A percentile compares a stretch with the other conserved stretches of the same genome.
phyloP scores from a whole-genome alignment of 208 protist genomes.

The Trypanosoma congolense region DNA sequence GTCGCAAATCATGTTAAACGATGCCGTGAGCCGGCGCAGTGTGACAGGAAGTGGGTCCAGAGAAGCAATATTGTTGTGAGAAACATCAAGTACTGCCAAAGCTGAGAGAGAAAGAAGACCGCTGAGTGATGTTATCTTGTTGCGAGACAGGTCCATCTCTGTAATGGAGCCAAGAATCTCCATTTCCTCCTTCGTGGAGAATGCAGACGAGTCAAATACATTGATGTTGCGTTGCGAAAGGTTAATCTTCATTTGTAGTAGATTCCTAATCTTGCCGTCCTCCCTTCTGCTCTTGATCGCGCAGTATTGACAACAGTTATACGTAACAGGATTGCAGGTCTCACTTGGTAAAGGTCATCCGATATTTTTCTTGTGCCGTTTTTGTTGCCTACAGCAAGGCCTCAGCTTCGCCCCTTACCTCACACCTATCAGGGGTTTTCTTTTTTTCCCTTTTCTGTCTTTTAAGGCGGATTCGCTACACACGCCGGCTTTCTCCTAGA shows the following conservation, averaged over 20 bases:
- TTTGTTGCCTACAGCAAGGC: no score
- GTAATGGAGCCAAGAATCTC: constrained; percentile 53
- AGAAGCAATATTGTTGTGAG: constrained; percentile 65
- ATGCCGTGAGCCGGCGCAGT: constrained; percentile 23
- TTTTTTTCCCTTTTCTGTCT: no score
- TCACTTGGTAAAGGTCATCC: no score
- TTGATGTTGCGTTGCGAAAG: constrained; percentile 54
- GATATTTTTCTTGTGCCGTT: no score
- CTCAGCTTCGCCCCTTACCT: no score
- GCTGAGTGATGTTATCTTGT: constrained; percentile 46
- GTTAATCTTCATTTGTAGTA: constrained; percentile 38
- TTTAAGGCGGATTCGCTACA: no score
- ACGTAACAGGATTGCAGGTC: no score
- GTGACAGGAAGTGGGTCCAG: constrained; percentile 26
- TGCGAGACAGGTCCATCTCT: constrained; percentile 64
- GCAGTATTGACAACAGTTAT: no score
- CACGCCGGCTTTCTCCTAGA: no score
- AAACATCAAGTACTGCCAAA: constrained; percentile 52
- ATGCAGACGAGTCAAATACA: constrained; percentile 60
- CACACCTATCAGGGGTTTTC: no score
- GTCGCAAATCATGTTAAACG: constrained; percentile 20
- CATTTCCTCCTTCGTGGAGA: constrained; percentile 35
- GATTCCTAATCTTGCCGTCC: background rate
- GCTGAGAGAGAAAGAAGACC: constrained; percentile 44
- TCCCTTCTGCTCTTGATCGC: background rate